Evolutionary conservation across 2,329 filamentous ascomycete species (phyloP), one percentile per base, ranked within the genome.

Genomic region (Chaetomium globosum): DNA sequence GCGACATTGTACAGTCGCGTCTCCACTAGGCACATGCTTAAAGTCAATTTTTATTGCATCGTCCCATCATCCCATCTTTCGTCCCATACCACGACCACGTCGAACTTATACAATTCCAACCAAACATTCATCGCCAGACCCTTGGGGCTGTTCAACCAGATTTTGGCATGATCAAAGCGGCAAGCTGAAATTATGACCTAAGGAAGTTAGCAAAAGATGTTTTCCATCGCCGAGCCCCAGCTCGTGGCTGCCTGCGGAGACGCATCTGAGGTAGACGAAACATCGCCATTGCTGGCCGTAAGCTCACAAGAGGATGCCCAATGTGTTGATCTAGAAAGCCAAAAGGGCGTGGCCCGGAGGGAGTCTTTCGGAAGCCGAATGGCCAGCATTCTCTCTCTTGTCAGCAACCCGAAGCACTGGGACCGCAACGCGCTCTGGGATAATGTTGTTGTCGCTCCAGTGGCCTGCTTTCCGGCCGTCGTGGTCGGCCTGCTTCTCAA

Each of bases 401-500:
- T 85, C 6, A 74, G 81, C 3, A 86, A 87, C 71, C 89, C 90
- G 0, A 90, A 89, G 69, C 82, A 81, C 26, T 97, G 93, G 91
- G 82, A 94, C 74, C 82, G 80, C 64, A 84, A 83, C 69, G 79
- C 83, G 0, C 80, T 96, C 7, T 89, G 88, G 82, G 76, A 85
- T 48, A 83, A 85, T 53, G 83, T 82, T 0, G 77, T 96, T 2
- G 76, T 92, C 12, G 82, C 87, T 48, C 92, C 93, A 0, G 79
- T 86, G 21, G 87, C 86, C 56, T 90, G 89, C 70, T 75, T 97
- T 19, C 95, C 95, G 1, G 90, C 94, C 3, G 94, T 98, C 1
- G 85, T 96, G 70, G 86, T 99, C 0, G 95, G 95, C 0, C 79
- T 97, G 30, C 82, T 99, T 1, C 85, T 99, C 21, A 99, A 99